Evolutionary conservation across 2,329 filamentous ascomycete species (phyloP).

Genomic region (Rutstroemia sp.): DNA sequence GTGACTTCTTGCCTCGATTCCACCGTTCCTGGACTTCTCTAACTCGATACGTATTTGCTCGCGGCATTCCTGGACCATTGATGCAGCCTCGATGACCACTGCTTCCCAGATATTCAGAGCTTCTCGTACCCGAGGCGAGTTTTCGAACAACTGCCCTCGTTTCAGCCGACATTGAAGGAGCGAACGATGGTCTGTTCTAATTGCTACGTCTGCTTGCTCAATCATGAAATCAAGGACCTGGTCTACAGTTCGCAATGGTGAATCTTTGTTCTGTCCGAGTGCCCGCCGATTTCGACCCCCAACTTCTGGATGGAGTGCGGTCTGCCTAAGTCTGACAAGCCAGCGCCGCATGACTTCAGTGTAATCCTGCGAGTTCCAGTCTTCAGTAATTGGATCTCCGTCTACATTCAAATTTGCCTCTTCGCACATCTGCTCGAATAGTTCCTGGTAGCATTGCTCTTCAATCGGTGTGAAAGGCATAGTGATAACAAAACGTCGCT

Average conservation of each 20-base stretch:
- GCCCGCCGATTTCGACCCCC: slow-evolving; percentile 58
- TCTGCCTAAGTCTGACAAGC: slow-evolving; percentile 71
- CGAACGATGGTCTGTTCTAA: slow-evolving; percentile 62
- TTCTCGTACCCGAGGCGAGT: slow-evolving; percentile 57
- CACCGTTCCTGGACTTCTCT: background rate
- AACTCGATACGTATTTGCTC: slow-evolving; percentile 48
- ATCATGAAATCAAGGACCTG: slow-evolving; percentile 91
- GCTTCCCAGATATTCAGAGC: slow-evolving; percentile 65
- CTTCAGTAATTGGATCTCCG: slow-evolving; percentile 43
- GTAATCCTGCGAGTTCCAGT: slow-evolving; percentile 56
- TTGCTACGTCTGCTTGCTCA: slow-evolving; percentile 64
- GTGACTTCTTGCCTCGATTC: background rate
- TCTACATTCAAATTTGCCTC: slow-evolving; percentile 53
- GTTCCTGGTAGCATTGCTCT: slow-evolving; percentile 74
- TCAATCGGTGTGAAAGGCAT: slow-evolving; percentile 87
- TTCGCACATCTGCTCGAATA: slow-evolving; percentile 70
- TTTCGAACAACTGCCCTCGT: slow-evolving; percentile 72
- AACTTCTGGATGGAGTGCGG: slow-evolving; percentile 79
- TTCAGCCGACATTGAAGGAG: slow-evolving; percentile 57
- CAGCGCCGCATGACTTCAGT: slow-evolving; percentile 71
- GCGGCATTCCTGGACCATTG: slow-evolving; percentile 56
- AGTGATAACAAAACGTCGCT: slow-evolving; percentile 80
- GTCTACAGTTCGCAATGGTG: slow-evolving; percentile 69
- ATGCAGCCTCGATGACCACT: slow-evolving; percentile 41
- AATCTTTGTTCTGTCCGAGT: slow-evolving; percentile 49